phyloP scores from a whole-genome alignment of 2,329 filamentous ascomycete genomes.

The Arthroderma sp. region DNA sequence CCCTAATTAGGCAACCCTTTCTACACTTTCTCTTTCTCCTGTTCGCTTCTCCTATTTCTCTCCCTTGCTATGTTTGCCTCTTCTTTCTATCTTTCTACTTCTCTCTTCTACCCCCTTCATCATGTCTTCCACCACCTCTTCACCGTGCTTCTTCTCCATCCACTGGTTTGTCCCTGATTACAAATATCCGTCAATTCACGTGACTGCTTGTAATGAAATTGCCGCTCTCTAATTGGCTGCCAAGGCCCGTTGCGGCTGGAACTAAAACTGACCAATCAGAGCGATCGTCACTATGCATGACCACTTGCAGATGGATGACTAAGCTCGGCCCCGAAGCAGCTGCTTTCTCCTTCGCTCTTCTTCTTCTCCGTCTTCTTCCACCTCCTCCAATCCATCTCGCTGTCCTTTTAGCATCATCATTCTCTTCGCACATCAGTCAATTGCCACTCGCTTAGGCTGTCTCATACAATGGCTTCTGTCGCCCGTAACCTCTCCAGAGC shows the following conservation, averaged over 20 bases:
- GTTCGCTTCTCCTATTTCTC: not conserved
- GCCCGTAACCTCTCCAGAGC: slow-evolving; percentile 34
- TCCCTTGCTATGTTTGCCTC: not conserved
- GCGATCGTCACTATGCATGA: not conserved
- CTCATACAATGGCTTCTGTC: slow-evolving; percentile 31
- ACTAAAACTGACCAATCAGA: not conserved
- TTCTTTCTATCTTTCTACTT: not conserved
- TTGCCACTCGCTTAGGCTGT: slow-evolving; percentile 4
- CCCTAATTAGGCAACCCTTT: too few relatives aligned
- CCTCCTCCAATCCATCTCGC: not conserved
- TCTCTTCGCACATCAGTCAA: not conserved
- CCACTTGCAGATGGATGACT: not conserved
- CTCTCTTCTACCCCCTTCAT: not conserved
- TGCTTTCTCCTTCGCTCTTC: not conserved
- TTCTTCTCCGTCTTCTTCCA: slow-evolving; percentile 1
- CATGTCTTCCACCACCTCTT: not conserved
- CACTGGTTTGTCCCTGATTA: not conserved
- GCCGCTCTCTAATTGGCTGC: not conserved
- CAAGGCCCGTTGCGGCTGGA: too few relatives aligned
- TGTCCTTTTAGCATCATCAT: slow-evolving; percentile 7
- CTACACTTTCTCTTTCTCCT: too few relatives aligned
- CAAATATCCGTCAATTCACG: not conserved
- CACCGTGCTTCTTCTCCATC: not conserved
- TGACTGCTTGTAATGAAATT: not conserved
- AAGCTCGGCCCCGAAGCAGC: not conserved